Evolutionary conservation across 768 basidiomycete species (phyloP).

Genomic region (Rhodotorula sphaerocarpa): DNA sequence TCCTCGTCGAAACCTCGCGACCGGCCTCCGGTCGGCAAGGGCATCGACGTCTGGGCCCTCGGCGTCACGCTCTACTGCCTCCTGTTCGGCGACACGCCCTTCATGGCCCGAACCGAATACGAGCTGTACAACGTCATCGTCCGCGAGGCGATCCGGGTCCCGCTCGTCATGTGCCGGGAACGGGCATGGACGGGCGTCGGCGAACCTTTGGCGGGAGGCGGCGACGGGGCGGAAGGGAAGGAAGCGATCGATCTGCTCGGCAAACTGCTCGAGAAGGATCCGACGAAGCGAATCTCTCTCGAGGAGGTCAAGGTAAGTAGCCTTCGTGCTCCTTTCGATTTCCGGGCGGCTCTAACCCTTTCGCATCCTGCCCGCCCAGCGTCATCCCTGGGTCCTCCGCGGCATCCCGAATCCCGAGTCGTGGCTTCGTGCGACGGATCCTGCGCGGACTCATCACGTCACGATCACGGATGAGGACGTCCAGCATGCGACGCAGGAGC

Average conservation of each 20-base stretch:
- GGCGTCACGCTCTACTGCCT: conserved; percentile 93
- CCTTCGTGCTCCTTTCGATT: not conserved
- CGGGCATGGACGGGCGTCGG: conserved; percentile 41
- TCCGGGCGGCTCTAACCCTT: not conserved
- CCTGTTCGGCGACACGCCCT: conserved; percentile 78
- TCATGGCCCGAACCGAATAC: conserved; percentile 58
- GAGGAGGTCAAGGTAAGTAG: conserved; percentile 63
- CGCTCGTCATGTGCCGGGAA: conserved; percentile 65
- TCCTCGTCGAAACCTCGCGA: conserved; percentile 25
- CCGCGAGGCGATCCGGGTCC: conserved; percentile 62
- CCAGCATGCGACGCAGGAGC: conserved; percentile 49
- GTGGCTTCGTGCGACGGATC: conserved; percentile 64
- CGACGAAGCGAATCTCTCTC: conserved; percentile 52
- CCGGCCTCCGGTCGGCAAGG: conserved; percentile 48
- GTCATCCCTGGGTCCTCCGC: conserved; percentile 46
- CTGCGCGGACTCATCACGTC: conserved; percentile 50
- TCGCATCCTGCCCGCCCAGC: conserved; percentile 33
- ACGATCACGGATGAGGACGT: conserved; percentile 70
- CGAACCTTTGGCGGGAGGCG: conserved; percentile 42
- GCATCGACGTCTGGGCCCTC: conserved; percentile 96
- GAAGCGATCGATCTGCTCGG: conserved; percentile 57
- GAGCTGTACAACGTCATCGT: conserved; percentile 71
- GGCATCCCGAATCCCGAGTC: conserved; percentile 50
- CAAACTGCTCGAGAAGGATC: conserved; percentile 72
- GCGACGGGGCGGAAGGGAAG: conserved; percentile 51